A percentile compares a stretch with the other conserved stretches of the same genome.
phyloP scores from a whole-genome alignment of 257 asterid species.

The Plantago elongata region DNA sequence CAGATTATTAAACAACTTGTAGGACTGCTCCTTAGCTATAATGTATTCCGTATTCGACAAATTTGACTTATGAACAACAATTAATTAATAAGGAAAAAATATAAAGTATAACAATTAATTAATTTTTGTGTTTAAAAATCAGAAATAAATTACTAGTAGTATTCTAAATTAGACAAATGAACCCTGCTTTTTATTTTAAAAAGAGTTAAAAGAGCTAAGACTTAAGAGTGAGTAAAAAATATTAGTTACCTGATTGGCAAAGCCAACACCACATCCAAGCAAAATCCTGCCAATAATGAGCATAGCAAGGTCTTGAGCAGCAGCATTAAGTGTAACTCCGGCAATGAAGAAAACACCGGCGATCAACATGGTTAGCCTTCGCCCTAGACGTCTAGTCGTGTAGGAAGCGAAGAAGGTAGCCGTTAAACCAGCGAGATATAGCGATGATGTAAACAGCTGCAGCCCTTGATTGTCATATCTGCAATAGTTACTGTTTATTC shows the following conservation, averaged over 20 bases:
- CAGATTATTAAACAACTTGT: no score
- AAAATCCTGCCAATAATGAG: conserved; percentile 79
- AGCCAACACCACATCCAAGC: conserved; percentile 89
- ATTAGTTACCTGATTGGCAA: conserved; percentile 74
- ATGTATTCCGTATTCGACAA: no score
- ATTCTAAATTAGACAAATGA: no score
- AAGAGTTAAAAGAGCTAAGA: no score
- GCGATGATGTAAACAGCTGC: conserved; percentile 80
- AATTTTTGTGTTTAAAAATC: no score
- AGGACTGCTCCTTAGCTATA: no score
- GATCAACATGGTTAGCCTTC: conserved; percentile 64
- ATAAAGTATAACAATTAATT: no score
- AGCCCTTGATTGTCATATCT: conserved; percentile 82
- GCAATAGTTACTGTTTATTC: conserved; percentile 67
- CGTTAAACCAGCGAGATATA: conserved; percentile 74
- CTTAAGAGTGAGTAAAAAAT: no score
- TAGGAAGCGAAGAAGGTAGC: conserved; percentile 86
- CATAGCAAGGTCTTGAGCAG: conserved; percentile 80
- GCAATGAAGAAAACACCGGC: conserved; percentile 64
- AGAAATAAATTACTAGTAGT: no score
- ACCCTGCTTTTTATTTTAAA: no score
- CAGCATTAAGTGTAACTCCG: conserved; percentile 66
- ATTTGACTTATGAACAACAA: no score
- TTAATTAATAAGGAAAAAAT: no score
- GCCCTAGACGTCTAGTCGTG: conserved; percentile 70